Percentiles rank a stretch among this genome's conserved stretches.
These are phyloP conservation scores for Glycine latifolia DNA, from an alignment of 306 rosid genomes.

Conservation along the genomic window DNA sequence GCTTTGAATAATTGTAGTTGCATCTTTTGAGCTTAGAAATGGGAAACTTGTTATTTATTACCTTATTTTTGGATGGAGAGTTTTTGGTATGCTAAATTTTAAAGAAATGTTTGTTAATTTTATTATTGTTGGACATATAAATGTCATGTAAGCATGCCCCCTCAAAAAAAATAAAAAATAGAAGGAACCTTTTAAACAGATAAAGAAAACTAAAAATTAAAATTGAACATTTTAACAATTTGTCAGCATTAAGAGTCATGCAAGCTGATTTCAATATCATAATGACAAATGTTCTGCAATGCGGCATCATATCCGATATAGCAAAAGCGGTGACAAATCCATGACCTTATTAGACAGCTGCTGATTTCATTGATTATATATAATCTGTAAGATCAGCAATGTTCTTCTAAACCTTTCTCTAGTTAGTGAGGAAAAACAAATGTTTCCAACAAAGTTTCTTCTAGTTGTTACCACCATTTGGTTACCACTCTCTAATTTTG, in stretches of 20 bases:
- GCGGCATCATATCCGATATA: conserved; percentile 45
- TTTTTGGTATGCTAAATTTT: no score
- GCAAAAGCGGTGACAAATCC: conserved; percentile 40
- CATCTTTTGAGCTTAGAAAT: no score
- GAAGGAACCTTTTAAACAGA: neutral
- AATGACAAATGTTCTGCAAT: conserved; percentile 55
- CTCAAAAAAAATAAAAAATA: no score
- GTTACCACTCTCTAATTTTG: neutral
- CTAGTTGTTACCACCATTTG: conserved; percentile 18
- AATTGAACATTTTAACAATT: neutral
- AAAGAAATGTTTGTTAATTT: no score
- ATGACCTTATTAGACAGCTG: neutral
- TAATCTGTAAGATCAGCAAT: neutral
- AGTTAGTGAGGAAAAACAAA: neutral
- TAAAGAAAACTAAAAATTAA: neutral
- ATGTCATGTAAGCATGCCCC: no score
- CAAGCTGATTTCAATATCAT: conserved; percentile 40
- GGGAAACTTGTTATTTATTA: no score
- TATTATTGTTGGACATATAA: no score
- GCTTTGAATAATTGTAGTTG: no score
- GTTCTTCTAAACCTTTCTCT: conserved; percentile 6
- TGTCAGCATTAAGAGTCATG: conserved; percentile 24
- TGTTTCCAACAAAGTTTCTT: conserved; percentile 39
- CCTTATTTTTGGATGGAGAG: no score
- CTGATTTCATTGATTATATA: neutral